Evolutionary conservation across 495 filamentous ascomycete species (phyloP), one percentile per base, ranked within the genome.

Genomic region (Antarctomyces pellizariae): DNA sequence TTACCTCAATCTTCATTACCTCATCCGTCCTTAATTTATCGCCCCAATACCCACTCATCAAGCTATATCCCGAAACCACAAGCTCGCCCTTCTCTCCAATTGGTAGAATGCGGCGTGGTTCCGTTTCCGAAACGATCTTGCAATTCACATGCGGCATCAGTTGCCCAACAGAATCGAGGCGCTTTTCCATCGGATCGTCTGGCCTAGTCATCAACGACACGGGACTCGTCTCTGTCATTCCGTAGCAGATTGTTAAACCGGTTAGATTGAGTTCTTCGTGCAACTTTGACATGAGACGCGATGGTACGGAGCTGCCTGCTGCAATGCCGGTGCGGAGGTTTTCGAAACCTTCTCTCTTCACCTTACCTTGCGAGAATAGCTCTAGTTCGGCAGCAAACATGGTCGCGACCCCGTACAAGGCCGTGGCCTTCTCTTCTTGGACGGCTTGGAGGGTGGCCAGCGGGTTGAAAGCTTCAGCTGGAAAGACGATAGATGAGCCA

Each of bases 191-290:
- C 1, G 82, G 71, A 41, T 93, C 86, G 20, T 67, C 50, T 0
- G 75, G 84, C 0, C 73, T 62, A 0, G 84, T 97, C 84, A 93
- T 93, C 24, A 64, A 67, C 21, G 67, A 75, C 0, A 91, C 82
- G n/a, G 86, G 86, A 25, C 65, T 71, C 0, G 86, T 97, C 49
- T 97, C 86, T 8, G 86, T 97, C 86, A 97, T 97, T 19, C 82
- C 86, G 47, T 97, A 97, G 54, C 86, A 92, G 38, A 92, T 93
- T 0, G 83, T 91, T 29, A 93, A 43, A 16, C 91, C 75, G 0
- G 62, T 68, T 16, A 97, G 52, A 25, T 89, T 89, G 3, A 93
- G 52, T n/a, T 44, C 55, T 18, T 52, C 53, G 38, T 84, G 75
- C 9, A 97, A 44, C 32, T 64, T 70, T 9, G 67, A 64, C 86